Conservation (phyloP, 139 green algal species). For the Chlamydomonas sp. region DNA sequence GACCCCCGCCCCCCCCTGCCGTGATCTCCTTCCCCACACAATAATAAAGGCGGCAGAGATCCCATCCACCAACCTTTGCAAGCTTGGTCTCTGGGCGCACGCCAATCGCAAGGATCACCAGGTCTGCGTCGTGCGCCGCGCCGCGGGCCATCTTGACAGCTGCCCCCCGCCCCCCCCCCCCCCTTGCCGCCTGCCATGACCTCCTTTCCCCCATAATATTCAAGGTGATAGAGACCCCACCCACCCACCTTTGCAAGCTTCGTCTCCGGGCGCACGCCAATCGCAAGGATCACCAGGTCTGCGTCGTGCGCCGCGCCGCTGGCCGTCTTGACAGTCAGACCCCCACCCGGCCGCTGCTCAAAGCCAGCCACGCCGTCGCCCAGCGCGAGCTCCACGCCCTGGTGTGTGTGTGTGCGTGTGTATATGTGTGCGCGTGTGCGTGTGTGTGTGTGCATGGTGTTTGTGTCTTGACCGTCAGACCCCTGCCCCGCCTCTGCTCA, state of each 20-base stretch:
- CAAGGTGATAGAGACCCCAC: too few species aligned
- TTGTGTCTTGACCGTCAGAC: constrained; percentile 38
- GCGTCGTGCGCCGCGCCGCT: constrained; percentile 19
- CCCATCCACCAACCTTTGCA: constrained; percentile 26
- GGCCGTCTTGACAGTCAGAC: constrained; percentile 34
- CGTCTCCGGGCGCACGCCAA: constrained; percentile 37
- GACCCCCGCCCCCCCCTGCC: too few species aligned
- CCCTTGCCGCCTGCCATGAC: too few species aligned
- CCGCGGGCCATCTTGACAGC: too few species aligned
- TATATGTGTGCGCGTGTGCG: too few species aligned
- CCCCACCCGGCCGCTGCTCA: constrained; percentile 11
- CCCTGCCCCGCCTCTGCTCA: constrained; percentile 11
- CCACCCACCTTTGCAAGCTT: constrained; percentile 28
- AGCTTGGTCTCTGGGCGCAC: constrained; percentile 21
- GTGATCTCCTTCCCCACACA: too few species aligned
- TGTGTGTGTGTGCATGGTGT: too few species aligned
- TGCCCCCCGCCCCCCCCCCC: too few species aligned
- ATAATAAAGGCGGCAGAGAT: too few species aligned
- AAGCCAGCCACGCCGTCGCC: constrained; percentile 39
- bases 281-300: constrained; percentile 46
- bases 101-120: constrained; percentile 30
- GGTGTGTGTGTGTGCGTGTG: too few species aligned
- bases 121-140: too few species aligned
- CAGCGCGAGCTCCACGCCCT: constrained; percentile 35
- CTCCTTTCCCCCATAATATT: too few species aligned